Evolutionary conservation across 176 grass and related monocot genomes (phyloP), one percentile per base, ranked within the genome.

Genomic region (Luzula sylvatica): DNA sequence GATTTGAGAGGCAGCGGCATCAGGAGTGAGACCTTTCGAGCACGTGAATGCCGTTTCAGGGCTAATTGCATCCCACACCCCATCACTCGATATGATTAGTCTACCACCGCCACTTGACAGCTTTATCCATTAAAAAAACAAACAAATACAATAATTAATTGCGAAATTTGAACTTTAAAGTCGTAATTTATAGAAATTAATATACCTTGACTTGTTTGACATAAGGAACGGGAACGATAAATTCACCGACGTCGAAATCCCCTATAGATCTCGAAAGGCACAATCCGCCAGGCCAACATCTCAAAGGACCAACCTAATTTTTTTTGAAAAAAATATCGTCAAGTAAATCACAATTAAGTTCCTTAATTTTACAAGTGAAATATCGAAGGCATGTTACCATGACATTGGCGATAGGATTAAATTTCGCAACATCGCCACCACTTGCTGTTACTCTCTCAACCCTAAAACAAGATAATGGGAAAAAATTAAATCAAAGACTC

Each of bases 221-320:
- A 80, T 78, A 67, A 57, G 93, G 93, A 69, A 98, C 55, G 5
- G 93, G 75, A 26, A 98, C 75, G 42, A 98, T 98, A 77, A 59
- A 98, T 98, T 98, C 93, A 63, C 93, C 93, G 53, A 90, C 93
- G 61, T 98, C 84, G 38, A 81, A 80, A 80, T 98, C 93, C 38
- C 93, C 93, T 71, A 98, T 90, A 25, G 93, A 98, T 75, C 93
- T 86, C 71, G 93, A 98, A 66, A 98, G 71, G 23, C 93, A 98
- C 59, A 98, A 80, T 25, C 93, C 93, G 66, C 93, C 86, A 65
- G 93, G 93, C 93, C 93, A 98, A 62, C 86, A 90, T 80, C 93
- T 82, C 23, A 90, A 73, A 57, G 93, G 93, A 0, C 93, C 93
- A 62, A 98, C 65, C 93, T 98, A 61, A n/a, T 57, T 53, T 50